Base-by-base conservation (phyloP, 306 rosid genomes). In the Coriaria nepalensis region DNA sequence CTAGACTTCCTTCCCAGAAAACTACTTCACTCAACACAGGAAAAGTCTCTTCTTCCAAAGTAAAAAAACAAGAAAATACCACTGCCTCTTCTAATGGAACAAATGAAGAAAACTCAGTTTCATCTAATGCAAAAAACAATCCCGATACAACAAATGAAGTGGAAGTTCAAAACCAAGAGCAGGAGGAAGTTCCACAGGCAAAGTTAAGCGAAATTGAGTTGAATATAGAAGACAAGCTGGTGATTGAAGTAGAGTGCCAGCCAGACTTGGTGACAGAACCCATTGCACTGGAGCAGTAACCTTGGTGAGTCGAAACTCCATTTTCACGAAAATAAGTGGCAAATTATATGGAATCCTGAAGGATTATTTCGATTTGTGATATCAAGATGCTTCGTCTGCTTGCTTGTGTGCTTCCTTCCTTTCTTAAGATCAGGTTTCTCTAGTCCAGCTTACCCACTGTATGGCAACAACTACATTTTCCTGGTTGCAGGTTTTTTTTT, bases 1-100 rank as follows among this genome's bases (percentile, higher is more conserved):
- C 99, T 40, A 73, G 69, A 60, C 74, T 85, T 61, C 75, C 79
- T 41, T 68, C 96, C 59, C 93, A 75, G 43, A 85, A 56, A 73
- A 69, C 55, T 60, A 61, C 78, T 59, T 62, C 76, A 50, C 53
- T 87, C 56, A 57, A 63, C 67, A 79, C 55, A 8, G 74, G 55
- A 34, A 79, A 73, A 52, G n/a, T n/a, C 34, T 11, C 72, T 59
- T 44, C 87, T 49, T 56, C 81, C 37, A 77, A 82, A 76, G 73
- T 67, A 3, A 20, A 20, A 54, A 52, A 47, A 63, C 53, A 55
- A 34, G 73, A 43, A 34, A 66, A 60, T 50, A 86, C 76, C 47
- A 59, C 52, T 65, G 49, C 78, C 54, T 47, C 61, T 46, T 53
- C 73, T 6, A 40, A 56, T 50, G 71, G 71, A 43, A 56, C 15